phyloP scores from a whole-genome alignment of 1,284 basidiomycete genomes.

The Irpex rosettiformis region DNA sequence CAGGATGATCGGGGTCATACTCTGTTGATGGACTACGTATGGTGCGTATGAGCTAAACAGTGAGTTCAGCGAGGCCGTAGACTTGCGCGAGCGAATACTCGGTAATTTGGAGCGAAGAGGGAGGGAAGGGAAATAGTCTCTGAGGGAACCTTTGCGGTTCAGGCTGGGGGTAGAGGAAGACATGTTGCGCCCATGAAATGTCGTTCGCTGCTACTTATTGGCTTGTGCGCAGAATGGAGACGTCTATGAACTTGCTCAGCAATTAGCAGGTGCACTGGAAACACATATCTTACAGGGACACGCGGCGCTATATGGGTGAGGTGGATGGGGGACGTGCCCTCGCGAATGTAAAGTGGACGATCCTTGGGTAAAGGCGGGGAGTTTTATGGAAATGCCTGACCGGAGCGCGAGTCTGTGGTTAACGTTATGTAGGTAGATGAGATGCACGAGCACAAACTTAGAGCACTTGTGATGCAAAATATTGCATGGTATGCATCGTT shows the following conservation, averaged over 20 bases:
- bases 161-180: conserved; percentile 27
- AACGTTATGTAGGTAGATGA: background rate
- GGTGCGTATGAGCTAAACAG: conserved; percentile 37
- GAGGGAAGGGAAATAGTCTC: conserved; percentile 40
- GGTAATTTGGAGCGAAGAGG: conserved; percentile 36
- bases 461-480: background rate
- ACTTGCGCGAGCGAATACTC: conserved; percentile 35
- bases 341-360: background rate
- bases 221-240: background rate
- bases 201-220: conserved; percentile 23
- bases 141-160: conserved; percentile 38
- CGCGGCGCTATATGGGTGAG: background rate
- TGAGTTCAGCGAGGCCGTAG: conserved; percentile 20
- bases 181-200: conserved; percentile 15
- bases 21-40: conserved; percentile 44
- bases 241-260: background rate
- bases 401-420: background rate
- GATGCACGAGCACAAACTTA: background rate
- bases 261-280: background rate
- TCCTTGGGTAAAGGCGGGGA: background rate
- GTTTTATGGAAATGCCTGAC: background rate
- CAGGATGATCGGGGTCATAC: conserved; percentile 54
- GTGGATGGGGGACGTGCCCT: background rate
- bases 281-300: background rate
- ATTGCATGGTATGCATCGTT: background rate